Percentiles rank a stretch among this genome's conserved stretches.
Evolutionary conservation across 306 rosid genomes (phyloP).

Genomic region (Carpinus fangiana): DNA sequence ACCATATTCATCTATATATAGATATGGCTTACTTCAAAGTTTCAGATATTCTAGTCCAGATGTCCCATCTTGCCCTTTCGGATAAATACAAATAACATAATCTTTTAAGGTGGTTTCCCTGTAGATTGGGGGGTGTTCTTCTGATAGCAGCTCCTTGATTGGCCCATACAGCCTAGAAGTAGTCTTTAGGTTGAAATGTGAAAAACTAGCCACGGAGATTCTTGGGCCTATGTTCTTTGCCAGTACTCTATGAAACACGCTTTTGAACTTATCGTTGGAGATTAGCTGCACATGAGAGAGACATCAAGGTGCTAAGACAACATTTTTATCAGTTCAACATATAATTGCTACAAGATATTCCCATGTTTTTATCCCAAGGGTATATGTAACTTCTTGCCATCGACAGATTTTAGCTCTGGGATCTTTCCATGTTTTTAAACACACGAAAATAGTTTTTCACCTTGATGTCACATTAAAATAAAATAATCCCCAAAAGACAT

Average conservation of each 20-base stretch:
- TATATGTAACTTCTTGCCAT: not conserved
- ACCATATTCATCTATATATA: too few relatives aligned
- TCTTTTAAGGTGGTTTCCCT: slow-evolving; percentile 32
- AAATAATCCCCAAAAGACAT: too few relatives aligned
- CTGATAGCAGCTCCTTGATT: slow-evolving; percentile 51
- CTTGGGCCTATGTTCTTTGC: slow-evolving; percentile 28
- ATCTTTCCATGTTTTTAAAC: too few relatives aligned
- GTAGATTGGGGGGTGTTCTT: slow-evolving; percentile 48
- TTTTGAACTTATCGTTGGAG: slow-evolving; percentile 32
- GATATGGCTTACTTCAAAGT: slow-evolving; percentile 20
- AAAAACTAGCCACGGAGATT: slow-evolving; percentile 22
- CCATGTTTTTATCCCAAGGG: not conserved
- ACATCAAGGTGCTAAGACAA: not conserved
- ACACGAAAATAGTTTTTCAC: too few relatives aligned
- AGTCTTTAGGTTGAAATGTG: not conserved
- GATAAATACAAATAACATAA: not conserved
- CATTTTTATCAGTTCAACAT: not conserved
- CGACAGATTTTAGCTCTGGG: not conserved
- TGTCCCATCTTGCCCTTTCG: slow-evolving; percentile 40
- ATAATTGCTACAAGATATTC: not conserved
- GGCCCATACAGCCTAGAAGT: slow-evolving; percentile 45
- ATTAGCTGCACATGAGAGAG: slow-evolving; percentile 24
- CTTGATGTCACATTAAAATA: too few relatives aligned
- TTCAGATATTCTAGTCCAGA: slow-evolving; percentile 39
- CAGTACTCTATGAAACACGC: slow-evolving; percentile 30